Base-by-base conservation (phyloP, 306 rosid genomes). In the Lathyrus oleraceus region DNA sequence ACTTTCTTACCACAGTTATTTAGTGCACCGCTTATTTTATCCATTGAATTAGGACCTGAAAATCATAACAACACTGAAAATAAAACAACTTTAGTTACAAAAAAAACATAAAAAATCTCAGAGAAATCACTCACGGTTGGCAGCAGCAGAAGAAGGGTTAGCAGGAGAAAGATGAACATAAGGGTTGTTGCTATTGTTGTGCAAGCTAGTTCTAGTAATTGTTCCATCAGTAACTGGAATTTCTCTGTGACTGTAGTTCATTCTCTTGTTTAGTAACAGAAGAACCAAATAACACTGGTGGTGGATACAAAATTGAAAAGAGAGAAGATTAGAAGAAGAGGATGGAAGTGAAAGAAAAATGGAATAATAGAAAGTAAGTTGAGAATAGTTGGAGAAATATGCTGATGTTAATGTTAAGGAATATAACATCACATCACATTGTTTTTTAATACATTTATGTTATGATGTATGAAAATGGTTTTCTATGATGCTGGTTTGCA, bases 1-100 rank as follows among this genome's bases (percentile, higher is more conserved):
- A 89, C 83, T 60, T 20, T 81, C 84, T 77, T 87, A 44, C 85
- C 65, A 38, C 87, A 92, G 0, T 71, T 81, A 28, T 77, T 65
- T 11, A 89, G 32, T 9, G 79, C 72, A 19, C 69, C 82, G 47
- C 59, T 20, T 56, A 87, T 21, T 36, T 60, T 70, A 44, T 76
- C 81, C 69, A 56, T 66, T 19, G 88, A 68, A 74, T 64, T 75
- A 6, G 81, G 71, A 77, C 79, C 93, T 90, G 78, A 77, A 74
- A 76, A 51, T 12, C 70, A 70, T 2, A 69, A 49, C 14, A 65
- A 35, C 4, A 48, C 21, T 23, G 30, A 60, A 64, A 57, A 54
- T 39, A 61, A 21, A 78, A 54, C 25, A 17, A 51, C 45, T 60
- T n/a, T 10, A 40, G 42, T 15, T 15, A 52, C 15, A 63, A 28